Percentiles rank a stretch among this genome's conserved stretches.
phyloP scores from a whole-genome alignment of 192 early-diverging fungal genomes.

The Rhizophagus clarus region DNA sequence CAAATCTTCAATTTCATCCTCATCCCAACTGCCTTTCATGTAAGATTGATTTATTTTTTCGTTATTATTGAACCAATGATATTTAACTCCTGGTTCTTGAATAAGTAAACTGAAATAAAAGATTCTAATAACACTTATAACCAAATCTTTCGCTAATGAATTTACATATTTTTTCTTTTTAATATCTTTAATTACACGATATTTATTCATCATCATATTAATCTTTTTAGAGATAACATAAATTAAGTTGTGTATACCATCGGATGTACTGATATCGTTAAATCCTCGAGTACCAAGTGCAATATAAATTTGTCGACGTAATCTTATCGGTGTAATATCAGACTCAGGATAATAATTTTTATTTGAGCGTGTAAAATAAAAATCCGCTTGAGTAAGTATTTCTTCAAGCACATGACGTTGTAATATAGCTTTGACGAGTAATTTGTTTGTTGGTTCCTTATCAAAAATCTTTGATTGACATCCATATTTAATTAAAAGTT shows the following conservation, averaged over 20 bases:
- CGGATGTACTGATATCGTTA: not conserved
- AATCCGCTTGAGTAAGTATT: not conserved
- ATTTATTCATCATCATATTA: not conserved
- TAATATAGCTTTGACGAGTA: not conserved
- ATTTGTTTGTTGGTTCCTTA: not conserved
- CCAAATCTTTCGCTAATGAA: not conserved
- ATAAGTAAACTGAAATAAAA: not conserved
- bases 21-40: not conserved
- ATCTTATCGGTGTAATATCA: not conserved
- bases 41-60: not conserved
- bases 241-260: not conserved
- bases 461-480: not conserved
- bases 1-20: constrained; percentile 1
- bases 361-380: not conserved
- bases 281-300: not conserved
- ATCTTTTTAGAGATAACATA: not conserved
- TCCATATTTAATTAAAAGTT: not conserved
- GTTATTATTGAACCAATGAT: not conserved
- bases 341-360: not conserved
- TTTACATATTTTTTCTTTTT: not conserved
- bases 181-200: not conserved
- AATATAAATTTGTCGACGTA: not conserved
- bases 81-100: not conserved
- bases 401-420: not conserved
- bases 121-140: not conserved